These are phyloP conservation scores for Geotrichum histeridarum DNA, from an alignment of 1,139 yeast species.

Conservation along the genomic window DNA sequence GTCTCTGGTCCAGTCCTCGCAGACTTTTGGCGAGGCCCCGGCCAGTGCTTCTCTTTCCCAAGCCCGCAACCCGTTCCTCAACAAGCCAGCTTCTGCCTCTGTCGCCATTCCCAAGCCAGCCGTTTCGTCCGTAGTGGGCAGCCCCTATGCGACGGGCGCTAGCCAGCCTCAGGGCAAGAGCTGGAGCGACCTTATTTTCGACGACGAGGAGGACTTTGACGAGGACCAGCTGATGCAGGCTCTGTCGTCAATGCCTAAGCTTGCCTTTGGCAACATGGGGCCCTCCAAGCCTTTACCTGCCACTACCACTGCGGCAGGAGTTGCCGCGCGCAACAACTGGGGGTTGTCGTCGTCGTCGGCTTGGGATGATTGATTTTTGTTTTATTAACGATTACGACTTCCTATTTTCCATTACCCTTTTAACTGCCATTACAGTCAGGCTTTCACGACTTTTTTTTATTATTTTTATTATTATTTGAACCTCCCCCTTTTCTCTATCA, in stretches of 20 bases:
- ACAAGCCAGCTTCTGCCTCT: conserved; percentile 5
- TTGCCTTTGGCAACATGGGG: not conserved
- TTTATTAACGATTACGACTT: not conserved
- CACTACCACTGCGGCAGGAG: not conserved
- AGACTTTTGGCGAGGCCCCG: not conserved
- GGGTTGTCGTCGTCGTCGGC: not conserved
- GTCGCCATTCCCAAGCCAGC: not conserved
- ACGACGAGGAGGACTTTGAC: conserved; percentile 32
- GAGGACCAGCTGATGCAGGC: conserved; percentile 15
- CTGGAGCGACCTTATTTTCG: conserved; percentile 35
- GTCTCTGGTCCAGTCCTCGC: conserved; percentile 26
- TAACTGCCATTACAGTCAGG: no score
- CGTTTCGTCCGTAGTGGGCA: not conserved
- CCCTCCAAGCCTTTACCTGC: not conserved
- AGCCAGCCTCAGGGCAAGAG: conserved; percentile 28
- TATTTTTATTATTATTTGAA: not conserved
- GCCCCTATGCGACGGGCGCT: no score
- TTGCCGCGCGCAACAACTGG: not conserved
- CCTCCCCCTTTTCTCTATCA: not conserved
- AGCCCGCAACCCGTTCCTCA: conserved; percentile 9
- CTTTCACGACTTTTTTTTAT: not conserved
- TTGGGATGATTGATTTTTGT: conserved; percentile 1
- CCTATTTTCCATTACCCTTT: not conserved
- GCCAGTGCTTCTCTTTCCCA: conserved; percentile 4
- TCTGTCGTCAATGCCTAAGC: conserved; percentile 2